Percentiles rank a stretch among this genome's conserved stretches.
phyloP scores from a whole-genome alignment of 148 eudicot species.

The Rheum nobile region DNA sequence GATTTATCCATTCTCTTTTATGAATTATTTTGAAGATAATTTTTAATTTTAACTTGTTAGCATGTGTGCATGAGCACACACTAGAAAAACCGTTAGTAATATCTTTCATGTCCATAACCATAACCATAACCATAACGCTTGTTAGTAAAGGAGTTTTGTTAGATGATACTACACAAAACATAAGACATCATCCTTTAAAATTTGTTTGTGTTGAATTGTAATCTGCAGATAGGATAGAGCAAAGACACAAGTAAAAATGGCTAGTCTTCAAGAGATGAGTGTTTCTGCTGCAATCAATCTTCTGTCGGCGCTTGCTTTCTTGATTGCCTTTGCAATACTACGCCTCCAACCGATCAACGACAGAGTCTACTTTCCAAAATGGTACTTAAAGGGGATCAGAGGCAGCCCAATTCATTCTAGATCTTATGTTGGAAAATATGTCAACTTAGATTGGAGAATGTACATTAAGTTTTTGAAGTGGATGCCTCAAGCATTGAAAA shows the following conservation, averaged over 20 bases:
- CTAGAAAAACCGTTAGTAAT: too few relatives aligned
- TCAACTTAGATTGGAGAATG: constrained; percentile 57
- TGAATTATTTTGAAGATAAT: too few relatives aligned
- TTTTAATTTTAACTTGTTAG: too few relatives aligned
- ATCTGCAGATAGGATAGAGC: constrained; percentile 23
- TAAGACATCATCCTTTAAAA: too few relatives aligned
- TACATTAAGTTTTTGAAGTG: constrained; percentile 70
- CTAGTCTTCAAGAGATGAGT: constrained; percentile 51
- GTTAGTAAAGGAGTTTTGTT: too few relatives aligned
- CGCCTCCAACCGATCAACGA: constrained; percentile 89
- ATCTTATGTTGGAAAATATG: constrained; percentile 39
- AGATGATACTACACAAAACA: too few relatives aligned
- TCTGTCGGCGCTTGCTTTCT: constrained; percentile 59
- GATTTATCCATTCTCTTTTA: too few relatives aligned
- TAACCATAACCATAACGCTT: too few relatives aligned
- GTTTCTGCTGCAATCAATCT: constrained; percentile 63
- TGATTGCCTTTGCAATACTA: constrained; percentile 70
- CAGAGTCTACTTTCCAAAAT: constrained; percentile 92
- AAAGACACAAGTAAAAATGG: constrained; percentile 30
- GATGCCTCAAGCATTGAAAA: constrained; percentile 94
- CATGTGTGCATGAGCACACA: too few relatives aligned
- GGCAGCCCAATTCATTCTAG: constrained; percentile 50
- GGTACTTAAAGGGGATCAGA: constrained; percentile 87
- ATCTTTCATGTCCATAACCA: too few relatives aligned
- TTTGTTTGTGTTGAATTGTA: background rate